phyloP scores from a whole-genome alignment of 257 asterid species.

The Anisodus acutangulus region DNA sequence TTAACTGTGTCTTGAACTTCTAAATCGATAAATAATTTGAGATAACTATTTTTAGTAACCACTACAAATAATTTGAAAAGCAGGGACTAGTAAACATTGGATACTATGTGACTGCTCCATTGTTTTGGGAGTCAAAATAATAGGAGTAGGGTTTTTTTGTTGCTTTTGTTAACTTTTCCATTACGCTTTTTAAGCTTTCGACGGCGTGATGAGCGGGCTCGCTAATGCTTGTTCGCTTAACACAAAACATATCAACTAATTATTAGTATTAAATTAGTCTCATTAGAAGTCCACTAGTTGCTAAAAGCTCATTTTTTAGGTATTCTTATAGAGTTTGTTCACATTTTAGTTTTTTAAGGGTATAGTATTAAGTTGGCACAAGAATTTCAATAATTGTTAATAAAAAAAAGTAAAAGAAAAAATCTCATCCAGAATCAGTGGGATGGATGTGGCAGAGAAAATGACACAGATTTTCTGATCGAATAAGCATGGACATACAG shows the following conservation, averaged over 20 bases:
- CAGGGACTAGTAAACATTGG: background rate
- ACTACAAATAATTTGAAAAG: too few species aligned
- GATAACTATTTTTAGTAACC: too few species aligned
- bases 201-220: conserved; percentile 29
- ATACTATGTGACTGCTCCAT: conserved; percentile 24
- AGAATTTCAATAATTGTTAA: background rate
- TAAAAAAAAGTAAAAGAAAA: background rate
- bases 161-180: conserved; percentile 26
- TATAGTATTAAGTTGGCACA: background rate
- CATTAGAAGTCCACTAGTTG: background rate
- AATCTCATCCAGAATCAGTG: background rate
- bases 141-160: background rate
- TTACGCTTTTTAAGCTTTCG: conserved; percentile 28
- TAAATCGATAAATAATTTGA: too few species aligned
- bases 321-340: background rate
- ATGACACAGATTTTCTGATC: background rate
- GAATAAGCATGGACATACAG: background rate
- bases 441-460: background rate
- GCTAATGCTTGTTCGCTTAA: background rate
- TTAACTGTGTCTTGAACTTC: too few species aligned
- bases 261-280: background rate
- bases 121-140: conserved; percentile 24
- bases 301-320: background rate
- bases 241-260: background rate
- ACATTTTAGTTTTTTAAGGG: background rate